Evolutionary conservation across 805 yeast genomes (phyloP).

Genomic region (Candida railenensis): DNA sequence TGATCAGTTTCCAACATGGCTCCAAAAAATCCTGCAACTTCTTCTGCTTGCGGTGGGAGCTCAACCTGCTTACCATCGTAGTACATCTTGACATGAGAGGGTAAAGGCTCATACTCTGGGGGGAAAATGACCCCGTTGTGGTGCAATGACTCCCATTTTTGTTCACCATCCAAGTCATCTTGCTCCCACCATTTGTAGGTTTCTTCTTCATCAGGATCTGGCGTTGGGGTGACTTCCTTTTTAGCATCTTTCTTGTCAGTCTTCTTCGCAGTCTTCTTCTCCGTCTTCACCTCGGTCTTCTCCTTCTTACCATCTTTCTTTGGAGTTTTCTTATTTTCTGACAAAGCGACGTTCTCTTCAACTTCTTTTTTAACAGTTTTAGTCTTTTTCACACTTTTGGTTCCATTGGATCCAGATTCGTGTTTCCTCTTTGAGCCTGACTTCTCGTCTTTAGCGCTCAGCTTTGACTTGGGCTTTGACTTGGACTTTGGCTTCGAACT

Average conservation of each 20-base stretch:
- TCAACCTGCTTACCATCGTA: constrained; percentile 77
- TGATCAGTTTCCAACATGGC: constrained; percentile 88
- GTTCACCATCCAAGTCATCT: constrained; percentile 66
- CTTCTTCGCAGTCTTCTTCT: too few relatives aligned
- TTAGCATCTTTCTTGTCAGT: constrained; percentile 5
- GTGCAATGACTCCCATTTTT: constrained; percentile 82
- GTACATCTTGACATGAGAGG: constrained; percentile 67
- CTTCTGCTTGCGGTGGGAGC: constrained; percentile 83
- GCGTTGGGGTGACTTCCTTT: constrained; percentile 8
- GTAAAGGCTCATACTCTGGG: constrained; percentile 86
- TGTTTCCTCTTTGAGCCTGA: constrained; percentile 1
- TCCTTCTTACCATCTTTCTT: constrained; percentile 7
- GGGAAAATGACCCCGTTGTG: constrained; percentile 95
- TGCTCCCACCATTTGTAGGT: constrained; percentile 86
- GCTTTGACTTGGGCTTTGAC: constrained; percentile 5
- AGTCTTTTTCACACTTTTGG: constrained; percentile 4
- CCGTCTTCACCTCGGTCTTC: constrained; percentile 13
- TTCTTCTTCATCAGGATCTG: constrained; percentile 45
- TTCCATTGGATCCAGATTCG: background rate
- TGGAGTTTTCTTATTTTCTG: constrained; percentile 4
- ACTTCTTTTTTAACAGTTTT: constrained; percentile 6
- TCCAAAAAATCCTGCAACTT: constrained; percentile 93
- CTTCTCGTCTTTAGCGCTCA: constrained; percentile 4
- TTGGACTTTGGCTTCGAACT: constrained; percentile 1
- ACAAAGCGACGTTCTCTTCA: constrained; percentile 2